A percentile compares a stretch with the other conserved stretches of the same genome.
Conservation (phyloP, 2,329 filamentous ascomycete genomes). For the Cadophora sp. region DNA sequence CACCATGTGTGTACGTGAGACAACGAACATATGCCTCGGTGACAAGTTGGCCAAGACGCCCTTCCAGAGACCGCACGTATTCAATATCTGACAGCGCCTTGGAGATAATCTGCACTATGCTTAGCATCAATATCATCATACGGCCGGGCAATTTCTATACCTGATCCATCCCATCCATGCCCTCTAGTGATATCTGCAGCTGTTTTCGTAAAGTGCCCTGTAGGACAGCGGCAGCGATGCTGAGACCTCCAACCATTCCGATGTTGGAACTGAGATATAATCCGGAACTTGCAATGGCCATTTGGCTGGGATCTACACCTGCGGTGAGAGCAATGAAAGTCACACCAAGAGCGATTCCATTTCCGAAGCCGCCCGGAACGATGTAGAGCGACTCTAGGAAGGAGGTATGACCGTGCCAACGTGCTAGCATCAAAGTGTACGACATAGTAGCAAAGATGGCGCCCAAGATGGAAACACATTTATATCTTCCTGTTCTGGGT, state of each 20-base stretch:
- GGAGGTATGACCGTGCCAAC: slow-evolving; percentile 66
- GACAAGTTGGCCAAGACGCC: slow-evolving; percentile 29
- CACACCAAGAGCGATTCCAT: slow-evolving; percentile 53
- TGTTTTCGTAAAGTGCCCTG: slow-evolving; percentile 30
- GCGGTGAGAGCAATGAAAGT: slow-evolving; percentile 58
- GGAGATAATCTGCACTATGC: slow-evolving; percentile 25
- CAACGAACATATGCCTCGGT: slow-evolving; percentile 33
- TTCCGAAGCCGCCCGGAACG: slow-evolving; percentile 59
- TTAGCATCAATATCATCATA: not conserved
- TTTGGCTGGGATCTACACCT: slow-evolving; percentile 51
- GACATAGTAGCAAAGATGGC: slow-evolving; percentile 55
- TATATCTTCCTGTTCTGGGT: slow-evolving; percentile 63
- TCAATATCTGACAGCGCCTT: slow-evolving; percentile 30
- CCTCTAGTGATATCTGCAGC: slow-evolving; percentile 28
- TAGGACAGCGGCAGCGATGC: slow-evolving; percentile 31
- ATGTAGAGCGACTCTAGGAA: slow-evolving; percentile 65
- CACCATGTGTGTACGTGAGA: slow-evolving; percentile 36
- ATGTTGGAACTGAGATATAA: slow-evolving; percentile 50
- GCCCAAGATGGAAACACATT: slow-evolving; percentile 57
- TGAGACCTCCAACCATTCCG: slow-evolving; percentile 36
- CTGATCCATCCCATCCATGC: slow-evolving; percentile 19
- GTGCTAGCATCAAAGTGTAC: slow-evolving; percentile 58
- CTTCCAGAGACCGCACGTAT: slow-evolving; percentile 28
- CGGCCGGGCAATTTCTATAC: not conserved
- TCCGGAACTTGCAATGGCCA: slow-evolving; percentile 56